Evolutionary conservation across 441 rosid species (phyloP), one percentile per base, ranked within the genome.

Genomic region (Syzygium malaccense): DNA sequence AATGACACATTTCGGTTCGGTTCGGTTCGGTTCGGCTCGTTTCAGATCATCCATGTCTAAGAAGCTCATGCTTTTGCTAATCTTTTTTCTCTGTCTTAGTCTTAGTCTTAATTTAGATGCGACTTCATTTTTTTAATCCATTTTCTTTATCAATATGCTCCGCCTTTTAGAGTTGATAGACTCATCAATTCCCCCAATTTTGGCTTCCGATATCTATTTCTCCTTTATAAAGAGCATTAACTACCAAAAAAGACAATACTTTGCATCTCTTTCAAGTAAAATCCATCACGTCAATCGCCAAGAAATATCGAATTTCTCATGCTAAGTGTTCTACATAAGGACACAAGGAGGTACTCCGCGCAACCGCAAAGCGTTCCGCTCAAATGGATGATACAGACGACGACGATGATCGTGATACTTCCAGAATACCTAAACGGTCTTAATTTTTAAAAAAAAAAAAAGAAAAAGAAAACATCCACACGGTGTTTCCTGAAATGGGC

Each of bases 401-500:
- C 25, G 62, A 57, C 14, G n/a, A 25, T 10, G 26, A 25, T 45
- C 62, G n/a, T 25, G n/a, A 57, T 57, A 3, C 4, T 10, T 23
- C 2, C 3, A 57, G 6, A 57, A 57, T 58, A 12, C 18, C 18
- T 14, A 54, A 54, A 14, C 2, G 3, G 18, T 54, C 3, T 15
- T 19, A 15, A 2, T 15, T 54, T 5, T 1, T 5, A 2, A 2
- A 12, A 1, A 58, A 4, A 0, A 11, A 26, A 58, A 2, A 14
- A 37, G 4, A n/a, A n/a, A n/a, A n/a, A n/a, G n/a, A n/a, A 54
- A 4, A 54, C 2, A 2, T 9, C 14, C 26, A 7, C 14, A 3
- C 49, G 10, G 8, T 18, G 0, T 2, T 37, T 8, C 49, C 0
- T 37, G 28, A 11, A 71, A 71, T 75, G 83, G 83, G 51, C 83